These are phyloP conservation scores for Ustilago lituana DNA, from an alignment of 1,284 basidiomycete genomes.

Conservation along the genomic window DNA sequence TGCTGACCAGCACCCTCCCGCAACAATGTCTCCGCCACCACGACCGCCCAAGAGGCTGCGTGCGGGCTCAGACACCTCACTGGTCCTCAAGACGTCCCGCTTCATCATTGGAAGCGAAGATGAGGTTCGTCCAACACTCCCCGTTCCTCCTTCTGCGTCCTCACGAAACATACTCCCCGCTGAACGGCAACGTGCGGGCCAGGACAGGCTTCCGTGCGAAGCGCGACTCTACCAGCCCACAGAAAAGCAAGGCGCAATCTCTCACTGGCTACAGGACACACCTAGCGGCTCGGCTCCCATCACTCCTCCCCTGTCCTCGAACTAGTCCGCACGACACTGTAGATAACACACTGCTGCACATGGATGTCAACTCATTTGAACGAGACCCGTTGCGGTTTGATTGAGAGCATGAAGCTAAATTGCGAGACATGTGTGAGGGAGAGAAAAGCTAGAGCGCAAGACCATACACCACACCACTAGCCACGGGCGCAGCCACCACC, in stretches of 20 bases:
- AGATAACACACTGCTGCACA: too few relatives aligned
- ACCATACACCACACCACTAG: slow-evolving; percentile 2
- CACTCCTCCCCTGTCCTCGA: slow-evolving; percentile 25
- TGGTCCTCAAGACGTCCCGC: slow-evolving; percentile 22
- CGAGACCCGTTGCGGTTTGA: too few relatives aligned
- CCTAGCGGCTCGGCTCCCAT: slow-evolving; percentile 15
- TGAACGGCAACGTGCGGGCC: neutral
- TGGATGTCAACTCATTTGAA: too few relatives aligned
- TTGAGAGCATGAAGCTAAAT: too few relatives aligned
- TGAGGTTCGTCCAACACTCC: neutral
- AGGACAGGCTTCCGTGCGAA: neutral
- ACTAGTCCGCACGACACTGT: too few relatives aligned
- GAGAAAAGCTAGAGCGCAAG: neutral
- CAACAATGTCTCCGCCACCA: neutral
- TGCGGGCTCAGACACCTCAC: slow-evolving; percentile 29
- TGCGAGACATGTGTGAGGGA: too few relatives aligned
- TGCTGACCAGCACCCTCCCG: too few relatives aligned
- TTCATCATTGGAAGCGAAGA: neutral
- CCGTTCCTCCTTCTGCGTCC: neutral
- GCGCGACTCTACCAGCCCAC: neutral
- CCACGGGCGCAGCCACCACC: too few relatives aligned
- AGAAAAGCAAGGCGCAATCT: neutral
- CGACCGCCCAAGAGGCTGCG: slow-evolving; percentile 19
- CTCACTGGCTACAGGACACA: neutral
- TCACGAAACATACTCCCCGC: neutral